These are phyloP conservation scores for Ambrosia artemisiifolia DNA, from an alignment of 129 eudicot species.

Conservation along the genomic window DNA sequence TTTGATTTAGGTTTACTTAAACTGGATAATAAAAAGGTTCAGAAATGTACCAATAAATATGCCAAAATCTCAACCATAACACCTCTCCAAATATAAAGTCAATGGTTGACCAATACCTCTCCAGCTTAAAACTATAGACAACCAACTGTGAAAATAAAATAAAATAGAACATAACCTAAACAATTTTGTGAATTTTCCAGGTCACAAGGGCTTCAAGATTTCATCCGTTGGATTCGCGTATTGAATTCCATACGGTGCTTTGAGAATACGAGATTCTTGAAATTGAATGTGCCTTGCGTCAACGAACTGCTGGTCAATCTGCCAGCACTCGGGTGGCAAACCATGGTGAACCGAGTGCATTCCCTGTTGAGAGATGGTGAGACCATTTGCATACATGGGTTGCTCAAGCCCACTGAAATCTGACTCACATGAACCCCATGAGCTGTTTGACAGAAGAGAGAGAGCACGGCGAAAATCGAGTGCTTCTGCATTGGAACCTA, in stretches of 20 bases:
- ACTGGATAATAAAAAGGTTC: not conserved
- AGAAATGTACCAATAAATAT: slow-evolving; percentile 9
- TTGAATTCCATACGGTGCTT: slow-evolving; percentile 22
- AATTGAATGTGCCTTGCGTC: slow-evolving; percentile 24
- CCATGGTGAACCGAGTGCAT: slow-evolving; percentile 44
- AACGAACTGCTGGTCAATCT: slow-evolving; percentile 36
- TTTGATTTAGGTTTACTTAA: not conserved
- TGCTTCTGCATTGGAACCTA: slow-evolving; percentile 24
- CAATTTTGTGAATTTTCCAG: not conserved
- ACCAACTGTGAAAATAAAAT: not conserved
- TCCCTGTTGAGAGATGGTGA: slow-evolving; percentile 29
- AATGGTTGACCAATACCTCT: slow-evolving; percentile 7
- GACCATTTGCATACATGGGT: slow-evolving; percentile 38
- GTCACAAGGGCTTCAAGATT: slow-evolving; percentile 36
- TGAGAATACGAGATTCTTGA: slow-evolving; percentile 39
- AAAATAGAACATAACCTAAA: slow-evolving; percentile 4
- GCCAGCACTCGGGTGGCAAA: slow-evolving; percentile 57
- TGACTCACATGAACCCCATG: slow-evolving; percentile 55
- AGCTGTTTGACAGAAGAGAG: slow-evolving; percentile 97
- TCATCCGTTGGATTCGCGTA: slow-evolving; percentile 24
- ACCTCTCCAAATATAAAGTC: not conserved
- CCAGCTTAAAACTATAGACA: slow-evolving; percentile 9
- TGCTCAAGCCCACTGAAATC: slow-evolving; percentile 33
- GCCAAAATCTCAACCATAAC: slow-evolving; percentile 22
- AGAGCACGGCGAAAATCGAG: slow-evolving; percentile 82